Conservation (phyloP, 352 stramenopile genomes). For the Phytophthora capsici region DNA sequence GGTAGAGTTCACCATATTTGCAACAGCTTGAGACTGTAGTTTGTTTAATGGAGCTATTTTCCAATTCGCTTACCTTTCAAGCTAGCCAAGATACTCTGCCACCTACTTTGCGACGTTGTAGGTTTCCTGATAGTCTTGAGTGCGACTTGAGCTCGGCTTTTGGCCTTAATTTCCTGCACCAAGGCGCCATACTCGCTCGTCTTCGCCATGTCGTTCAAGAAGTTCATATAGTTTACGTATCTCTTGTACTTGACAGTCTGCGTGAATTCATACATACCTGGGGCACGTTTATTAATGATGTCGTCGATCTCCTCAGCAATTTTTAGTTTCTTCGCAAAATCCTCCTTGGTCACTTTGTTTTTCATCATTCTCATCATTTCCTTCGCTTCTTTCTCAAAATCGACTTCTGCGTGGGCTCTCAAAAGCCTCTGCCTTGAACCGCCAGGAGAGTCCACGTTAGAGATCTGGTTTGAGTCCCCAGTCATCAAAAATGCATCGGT, state of each 20-base stretch:
- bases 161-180: background rate
- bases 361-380: background rate
- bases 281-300: background rate
- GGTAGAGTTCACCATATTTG: background rate
- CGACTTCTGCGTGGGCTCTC: background rate
- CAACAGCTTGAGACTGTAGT: too few species aligned
- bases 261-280: background rate
- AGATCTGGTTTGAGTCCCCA: background rate
- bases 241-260: background rate
- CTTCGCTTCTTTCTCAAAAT: background rate
- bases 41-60: background rate
- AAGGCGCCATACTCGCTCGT: background rate
- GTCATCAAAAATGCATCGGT: conserved; percentile 4
- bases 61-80: background rate
- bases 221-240: background rate
- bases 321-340: background rate
- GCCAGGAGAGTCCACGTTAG: background rate
- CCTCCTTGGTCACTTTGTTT: background rate
- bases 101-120: background rate
- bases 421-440: background rate
- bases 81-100: background rate
- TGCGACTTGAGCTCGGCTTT: background rate
- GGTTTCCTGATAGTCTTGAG: background rate
- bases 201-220: background rate
- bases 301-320: background rate